phyloP scores from a whole-genome alignment of 306 rosid genomes.

The Senna tora region DNA sequence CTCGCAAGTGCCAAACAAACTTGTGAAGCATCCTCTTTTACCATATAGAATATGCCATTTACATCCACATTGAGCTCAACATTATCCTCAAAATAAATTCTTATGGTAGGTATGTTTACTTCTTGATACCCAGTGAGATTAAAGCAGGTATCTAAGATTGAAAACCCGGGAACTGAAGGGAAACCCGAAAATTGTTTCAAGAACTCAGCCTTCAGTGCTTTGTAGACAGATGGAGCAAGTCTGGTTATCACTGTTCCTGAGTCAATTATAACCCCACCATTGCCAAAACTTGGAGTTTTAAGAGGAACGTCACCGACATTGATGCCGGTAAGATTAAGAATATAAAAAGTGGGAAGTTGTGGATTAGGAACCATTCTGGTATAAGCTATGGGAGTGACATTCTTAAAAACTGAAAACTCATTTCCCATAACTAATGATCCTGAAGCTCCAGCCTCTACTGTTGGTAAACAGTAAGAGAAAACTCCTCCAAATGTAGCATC shows the following conservation, averaged over 20 bases:
- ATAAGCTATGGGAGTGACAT: conserved; percentile 68
- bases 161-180: conserved; percentile 60
- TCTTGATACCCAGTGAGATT: conserved; percentile 62
- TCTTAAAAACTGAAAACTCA: conserved; percentile 62
- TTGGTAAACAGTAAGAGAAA: conserved; percentile 87
- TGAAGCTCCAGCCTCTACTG: conserved; percentile 56
- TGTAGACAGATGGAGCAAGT: conserved; percentile 67
- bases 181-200: conserved; percentile 68
- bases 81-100: conserved; percentile 62
- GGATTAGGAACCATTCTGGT: conserved; percentile 70
- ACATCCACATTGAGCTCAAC: conserved; percentile 68
- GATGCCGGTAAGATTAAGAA: conserved; percentile 73
- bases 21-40: conserved; percentile 69
- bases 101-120: conserved; percentile 60
- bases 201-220: conserved; percentile 68
- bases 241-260: conserved; percentile 89
- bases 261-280: conserved; percentile 60
- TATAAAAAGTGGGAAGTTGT: conserved; percentile 59
- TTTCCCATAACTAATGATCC: conserved; percentile 79
- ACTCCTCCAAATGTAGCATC: conserved; percentile 65
- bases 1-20: conserved; percentile 83
- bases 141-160: conserved; percentile 79
- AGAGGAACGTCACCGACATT: conserved; percentile 63
- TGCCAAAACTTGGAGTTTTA: conserved; percentile 40
- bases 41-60: conserved; percentile 56